Base-by-base conservation (phyloP, 257 asterid genomes). In the Nicotiana tabacum region DNA sequence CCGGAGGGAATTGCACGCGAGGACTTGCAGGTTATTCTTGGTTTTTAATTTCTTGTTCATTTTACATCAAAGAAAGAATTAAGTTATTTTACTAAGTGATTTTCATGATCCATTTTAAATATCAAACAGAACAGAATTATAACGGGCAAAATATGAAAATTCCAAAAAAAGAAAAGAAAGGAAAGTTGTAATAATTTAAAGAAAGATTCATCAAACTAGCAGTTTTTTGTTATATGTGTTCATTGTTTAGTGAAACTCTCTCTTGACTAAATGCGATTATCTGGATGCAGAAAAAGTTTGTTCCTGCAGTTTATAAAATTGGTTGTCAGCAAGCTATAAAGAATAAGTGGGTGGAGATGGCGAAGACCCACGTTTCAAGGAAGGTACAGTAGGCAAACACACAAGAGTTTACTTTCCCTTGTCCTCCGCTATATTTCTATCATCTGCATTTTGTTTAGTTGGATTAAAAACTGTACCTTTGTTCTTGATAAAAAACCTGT, bases 301-400 rank as follows among this genome's bases (percentile, higher is more conserved):
- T 90, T 82, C 85, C 95, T 46, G 77, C 95, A 56, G 87, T 91
- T 80, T 92, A 79, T 90, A 92, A 92, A 90, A 92, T 92, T 57
- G 99, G 99, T 85, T 87, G 90, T 87, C 87, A 89, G 53, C 99
- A 96, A 86, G 99, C 97, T 82, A 87, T 93, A 70, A 96, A 94
- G 91, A 96, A 92, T 86, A 94, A 92, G 85, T 96, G 98, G 99
- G 90, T 96, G 51, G 98, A 90, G 85, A 90, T 93, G 89, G 93
- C 88, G 12, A 93, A 93, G 91, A 46, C 93, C n/a, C 90, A 87
- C 72, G 93, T 96, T 51, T 87, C 93, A 46, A 89, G 92, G 88
- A 94, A 89, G 98, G 99, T 92, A 89, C 78, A 70, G 39, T 83
- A 74, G 51, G 82, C 82, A 81, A 77, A 60, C 56, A 17, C 58